Conservation (phyloP, 75 land plant genomes). For the Cunninghamia lanceolata region DNA sequence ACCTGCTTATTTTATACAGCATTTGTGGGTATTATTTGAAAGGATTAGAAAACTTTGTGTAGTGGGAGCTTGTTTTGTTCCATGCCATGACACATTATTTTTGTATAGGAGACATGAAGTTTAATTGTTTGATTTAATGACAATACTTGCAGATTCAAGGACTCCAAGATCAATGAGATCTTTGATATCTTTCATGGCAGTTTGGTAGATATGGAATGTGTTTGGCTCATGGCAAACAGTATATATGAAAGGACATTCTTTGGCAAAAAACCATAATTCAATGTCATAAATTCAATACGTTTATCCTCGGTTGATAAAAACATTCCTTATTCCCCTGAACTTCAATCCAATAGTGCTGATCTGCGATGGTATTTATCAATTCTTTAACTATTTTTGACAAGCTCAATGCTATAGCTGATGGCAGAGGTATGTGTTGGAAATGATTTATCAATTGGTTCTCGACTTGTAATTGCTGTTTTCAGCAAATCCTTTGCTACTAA, state of each 20-base stretch:
- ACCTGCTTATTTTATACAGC: neutral
- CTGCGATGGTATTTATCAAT: neutral
- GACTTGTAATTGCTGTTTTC: neutral
- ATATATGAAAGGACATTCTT: slow-evolving; percentile 30
- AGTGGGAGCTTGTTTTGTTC: neutral
- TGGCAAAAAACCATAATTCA: slow-evolving; percentile 7
- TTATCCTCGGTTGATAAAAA: neutral
- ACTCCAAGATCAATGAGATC: slow-evolving; percentile 17
- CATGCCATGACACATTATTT: neutral
- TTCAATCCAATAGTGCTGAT: neutral
- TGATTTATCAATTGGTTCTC: neutral
- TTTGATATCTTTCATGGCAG: slow-evolving; percentile 6
- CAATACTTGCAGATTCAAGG: slow-evolving; percentile 15
- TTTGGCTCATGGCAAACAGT: slow-evolving; percentile 28
- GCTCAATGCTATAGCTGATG: neutral
- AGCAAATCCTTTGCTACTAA: neutral
- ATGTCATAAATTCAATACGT: neutral
- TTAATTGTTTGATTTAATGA: neutral
- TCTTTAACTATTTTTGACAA: neutral
- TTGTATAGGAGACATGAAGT: neutral
- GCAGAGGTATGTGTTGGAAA: neutral
- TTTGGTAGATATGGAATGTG: slow-evolving; percentile 19
- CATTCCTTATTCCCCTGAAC: neutral
- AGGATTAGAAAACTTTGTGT: neutral
- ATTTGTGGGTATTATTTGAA: neutral